Evolutionary conservation across 371 early-diverging fungal genomes (phyloP), one percentile per base, ranked within the genome.

Genomic region (Paraphysoderma sedebokerense): DNA sequence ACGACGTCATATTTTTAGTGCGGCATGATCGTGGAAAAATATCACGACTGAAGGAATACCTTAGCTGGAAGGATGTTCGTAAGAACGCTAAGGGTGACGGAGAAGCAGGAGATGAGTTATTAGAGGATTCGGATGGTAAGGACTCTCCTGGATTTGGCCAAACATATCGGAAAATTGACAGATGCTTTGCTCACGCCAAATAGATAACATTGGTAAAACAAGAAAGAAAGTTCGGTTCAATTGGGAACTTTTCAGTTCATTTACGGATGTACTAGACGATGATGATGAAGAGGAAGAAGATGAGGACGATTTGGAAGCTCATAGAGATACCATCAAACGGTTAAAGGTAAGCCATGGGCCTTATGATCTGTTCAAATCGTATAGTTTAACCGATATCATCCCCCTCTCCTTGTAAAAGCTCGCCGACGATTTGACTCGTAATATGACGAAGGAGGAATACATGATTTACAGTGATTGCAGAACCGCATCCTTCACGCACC

Each of bases 371-470:
- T 36, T 20, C 6, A 17, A 3, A 44, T 19, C 9, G 1, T 12
- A n/a, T n/a, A n/a, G n/a, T n/a, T n/a, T n/a, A n/a, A n/a, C n/a
- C n/a, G n/a, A n/a, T n/a, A n/a, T n/a, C n/a, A n/a, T n/a, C n/a
- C n/a, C n/a, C n/a, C n/a, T n/a, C n/a, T n/a, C n/a, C n/a, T n/a
- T 29, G 17, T 11, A 12, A 17, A 47, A 67, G 65, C 71, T 77
- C 42, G 91, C 92, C 0, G 97, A 98, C 53, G 81, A 84, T 48
- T 70, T 92, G 4, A 98, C 99, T 9, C 67, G 77, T 26, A 82
- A 76, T 8, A 98, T 98, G 99, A 87, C 92, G 26, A 77, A 89
- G 52, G 96, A 95, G 30, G 95, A 98, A 68, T 98, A 98, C 59
- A 89, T 96, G 17, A 86, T 92, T 63, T 98, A 91, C 58, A 84